Evolutionary conservation across 73 alveolate genomes (phyloP), one percentile per base, ranked within the genome.

Genomic region (Tetrahymena malaccensis): DNA sequence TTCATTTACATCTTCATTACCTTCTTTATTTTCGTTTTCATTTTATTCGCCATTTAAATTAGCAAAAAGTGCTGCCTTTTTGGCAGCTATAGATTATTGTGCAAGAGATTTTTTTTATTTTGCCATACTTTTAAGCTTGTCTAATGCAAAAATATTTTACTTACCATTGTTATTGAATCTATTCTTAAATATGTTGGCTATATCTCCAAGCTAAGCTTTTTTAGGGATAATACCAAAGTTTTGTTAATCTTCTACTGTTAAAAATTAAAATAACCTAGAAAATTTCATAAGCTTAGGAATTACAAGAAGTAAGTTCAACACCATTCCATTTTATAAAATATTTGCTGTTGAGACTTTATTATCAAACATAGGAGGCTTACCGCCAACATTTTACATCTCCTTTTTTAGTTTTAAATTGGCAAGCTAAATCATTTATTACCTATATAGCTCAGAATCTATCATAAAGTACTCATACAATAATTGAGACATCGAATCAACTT

Each of bases 401-500:
- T 31, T 70, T 70, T n/a, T 70, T 27, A 27, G 37, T 11, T 70
- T 70, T 31, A 70, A 27, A n/a, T 70, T 70, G 0, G 89, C 89
- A 15, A 70, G 19, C 21, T 70, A 70, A 70, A 70, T 70, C 89
- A 70, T 70, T n/a, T 70, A 31, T 33, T 70, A n/a, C 31, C 89
- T 70, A n/a, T 70, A 70, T 0, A 70, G 89, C 37, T 70, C 89
- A 12, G 89, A 70, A 70, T 70, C 89, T 70, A 70, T 70, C 89
- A 70, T 70, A 8, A 70, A 70, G 25, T 70, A 70, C 25, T 70
- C 89, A 70, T 70, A 70, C 17, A 70, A 27, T 70, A 27, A 17
- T 70, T 70, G 17, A n/a, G 97, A 85, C 95, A 95, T 89, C 21
- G 95, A 94, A 95, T 95, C 94, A 19, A 95, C 57, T 58, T 95